phyloP scores from a whole-genome alignment of 1,284 basidiomycete species.

The Austroboletus sp. region DNA sequence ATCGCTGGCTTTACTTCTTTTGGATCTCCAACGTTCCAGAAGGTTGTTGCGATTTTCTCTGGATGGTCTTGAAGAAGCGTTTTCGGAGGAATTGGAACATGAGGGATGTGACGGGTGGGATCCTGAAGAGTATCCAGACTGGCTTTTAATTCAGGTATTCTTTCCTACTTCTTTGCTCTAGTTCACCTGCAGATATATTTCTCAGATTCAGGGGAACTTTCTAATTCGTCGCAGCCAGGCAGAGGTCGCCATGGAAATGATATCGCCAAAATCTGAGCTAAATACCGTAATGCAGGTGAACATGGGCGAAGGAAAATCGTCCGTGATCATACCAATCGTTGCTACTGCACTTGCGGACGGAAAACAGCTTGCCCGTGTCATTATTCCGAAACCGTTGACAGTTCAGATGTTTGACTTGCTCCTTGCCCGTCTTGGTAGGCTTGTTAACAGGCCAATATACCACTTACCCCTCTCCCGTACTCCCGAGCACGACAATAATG shows the following conservation, averaged over 20 bases:
- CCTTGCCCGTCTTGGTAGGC: constrained; percentile 38
- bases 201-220: constrained; percentile 40
- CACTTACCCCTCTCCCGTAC: constrained; percentile 42
- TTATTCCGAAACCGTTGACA: constrained; percentile 42
- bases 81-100: too few relatives aligned
- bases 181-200: too few relatives aligned
- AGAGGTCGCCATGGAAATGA: constrained; percentile 46
- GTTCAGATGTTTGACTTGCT: constrained; percentile 46
- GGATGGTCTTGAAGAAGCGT: too few relatives aligned
- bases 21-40: constrained; percentile 31
- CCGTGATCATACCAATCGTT: constrained; percentile 46
- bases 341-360: constrained; percentile 39
- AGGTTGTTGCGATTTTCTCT: background rate
- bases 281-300: constrained; percentile 43
- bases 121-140: too few relatives aligned
- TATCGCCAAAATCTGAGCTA: constrained; percentile 29
- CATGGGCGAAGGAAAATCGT: too few relatives aligned
- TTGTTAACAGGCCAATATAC: constrained; percentile 42
- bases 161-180: background rate
- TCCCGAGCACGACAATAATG: constrained; percentile 13
- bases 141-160: constrained; percentile 41
- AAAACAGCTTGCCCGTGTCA: constrained; percentile 38
- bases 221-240: constrained; percentile 29
- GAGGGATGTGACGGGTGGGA: too few relatives aligned
- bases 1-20: too few relatives aligned